Evolutionary conservation across 148 eudicot species (phyloP).

Genomic region (Limonium bicolor): DNA sequence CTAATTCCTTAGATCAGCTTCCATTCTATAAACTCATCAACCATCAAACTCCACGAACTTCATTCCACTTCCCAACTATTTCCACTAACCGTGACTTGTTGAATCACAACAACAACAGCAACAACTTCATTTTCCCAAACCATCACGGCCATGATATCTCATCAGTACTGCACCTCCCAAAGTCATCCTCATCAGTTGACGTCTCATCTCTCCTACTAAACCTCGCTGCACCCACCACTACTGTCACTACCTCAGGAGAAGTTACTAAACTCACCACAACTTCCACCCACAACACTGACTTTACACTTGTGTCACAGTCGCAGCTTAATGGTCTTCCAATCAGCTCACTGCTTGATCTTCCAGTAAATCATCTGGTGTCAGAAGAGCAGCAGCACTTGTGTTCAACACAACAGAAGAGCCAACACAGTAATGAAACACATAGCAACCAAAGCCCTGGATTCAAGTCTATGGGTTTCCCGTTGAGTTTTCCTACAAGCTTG

Average conservation of each 20-base stretch:
- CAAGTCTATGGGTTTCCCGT: conserved; percentile 37
- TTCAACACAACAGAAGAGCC: no score
- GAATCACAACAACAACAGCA: conserved; percentile 8
- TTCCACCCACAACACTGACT: conserved; percentile 17
- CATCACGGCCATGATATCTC: conserved; percentile 13
- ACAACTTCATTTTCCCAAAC: conserved; percentile 25
- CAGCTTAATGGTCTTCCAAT: conserved; percentile 22
- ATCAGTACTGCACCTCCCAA: not conserved
- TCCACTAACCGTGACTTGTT: conserved; percentile 17
- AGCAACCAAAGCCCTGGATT: not conserved
- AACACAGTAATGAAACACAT: conserved; percentile 1
- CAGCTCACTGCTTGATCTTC: conserved; percentile 28
- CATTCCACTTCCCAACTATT: conserved; percentile 13
- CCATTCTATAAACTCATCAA: conserved; percentile 19
- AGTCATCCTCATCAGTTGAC: conserved; percentile 16
- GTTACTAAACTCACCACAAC: not conserved
- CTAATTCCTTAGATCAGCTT: no score
- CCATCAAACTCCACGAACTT: no score
- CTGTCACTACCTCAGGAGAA: conserved; percentile 16
- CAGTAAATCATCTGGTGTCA: conserved; percentile 12
- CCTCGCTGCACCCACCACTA: conserved; percentile 9
- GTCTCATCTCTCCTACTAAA: conserved; percentile 34
- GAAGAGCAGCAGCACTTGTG: conserved; percentile 18
- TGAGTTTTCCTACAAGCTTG: no score
- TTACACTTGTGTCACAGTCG: conserved; percentile 22